Evolutionary conservation across 169 alveolate genomes (phyloP).

Genomic region (Cryptosporidium parvum): DNA sequence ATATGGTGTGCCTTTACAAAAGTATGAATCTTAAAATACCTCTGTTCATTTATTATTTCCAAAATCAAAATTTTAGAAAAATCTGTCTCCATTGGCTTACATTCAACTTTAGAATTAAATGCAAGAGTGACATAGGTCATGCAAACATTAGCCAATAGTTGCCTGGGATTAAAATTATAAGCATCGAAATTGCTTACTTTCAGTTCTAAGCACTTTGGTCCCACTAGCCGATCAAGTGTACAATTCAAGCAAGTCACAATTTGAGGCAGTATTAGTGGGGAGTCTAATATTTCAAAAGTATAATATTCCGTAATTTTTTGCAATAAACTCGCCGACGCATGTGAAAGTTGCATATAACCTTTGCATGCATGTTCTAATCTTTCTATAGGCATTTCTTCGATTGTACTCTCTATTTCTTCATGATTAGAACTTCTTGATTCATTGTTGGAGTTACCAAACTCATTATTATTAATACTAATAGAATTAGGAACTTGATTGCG

Average conservation of each 20-base stretch:
- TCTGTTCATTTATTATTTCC: constrained; percentile 81
- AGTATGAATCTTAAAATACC: constrained; percentile 83
- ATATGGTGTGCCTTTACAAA: constrained; percentile 84
- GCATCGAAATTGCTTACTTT: constrained; percentile 89
- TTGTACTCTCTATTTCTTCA: constrained; percentile 44
- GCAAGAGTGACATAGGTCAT: constrained; percentile 81
- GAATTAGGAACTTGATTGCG: constrained; percentile 1
- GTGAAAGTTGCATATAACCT: constrained; percentile 75
- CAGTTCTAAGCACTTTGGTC: constrained; percentile 87
- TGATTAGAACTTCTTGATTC: background rate
- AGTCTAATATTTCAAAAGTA: constrained; percentile 79
- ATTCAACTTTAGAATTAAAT: constrained; percentile 26
- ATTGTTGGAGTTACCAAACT: background rate
- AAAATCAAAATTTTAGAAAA: constrained; percentile 39
- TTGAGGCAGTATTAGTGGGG: constrained; percentile 85
- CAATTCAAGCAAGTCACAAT: constrained; percentile 89
- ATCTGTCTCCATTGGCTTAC: constrained; percentile 57
- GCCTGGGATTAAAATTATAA: constrained; percentile 88
- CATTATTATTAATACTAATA: background rate
- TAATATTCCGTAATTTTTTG: constrained; percentile 82
- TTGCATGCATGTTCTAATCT: constrained; percentile 70
- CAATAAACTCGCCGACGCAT: constrained; percentile 83
- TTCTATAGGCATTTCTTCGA: constrained; percentile 78
- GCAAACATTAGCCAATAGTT: constrained; percentile 83
- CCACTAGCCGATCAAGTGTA: constrained; percentile 89